These are phyloP conservation scores for Sordariomycetes sp. DNA, from an alignment of 2,329 filamentous ascomycete genomes.

Conservation along the genomic window DNA sequence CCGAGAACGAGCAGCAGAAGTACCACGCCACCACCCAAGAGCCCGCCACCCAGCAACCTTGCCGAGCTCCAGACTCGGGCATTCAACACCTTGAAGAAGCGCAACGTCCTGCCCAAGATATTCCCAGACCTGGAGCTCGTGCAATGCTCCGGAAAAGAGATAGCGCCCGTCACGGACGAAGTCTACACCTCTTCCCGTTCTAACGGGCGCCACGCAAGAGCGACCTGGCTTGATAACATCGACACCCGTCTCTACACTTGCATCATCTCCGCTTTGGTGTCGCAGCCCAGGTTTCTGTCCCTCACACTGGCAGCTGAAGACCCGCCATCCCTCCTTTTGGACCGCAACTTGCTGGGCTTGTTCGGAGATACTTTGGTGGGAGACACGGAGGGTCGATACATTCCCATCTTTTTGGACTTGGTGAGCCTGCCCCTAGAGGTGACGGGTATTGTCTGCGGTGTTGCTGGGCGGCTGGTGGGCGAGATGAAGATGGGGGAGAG, in stretches of 20 bases:
- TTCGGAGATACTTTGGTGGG: slow-evolving; percentile 71
- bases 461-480: slow-evolving; percentile 73
- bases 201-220: slow-evolving; percentile 23
- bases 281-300: slow-evolving; percentile 62
- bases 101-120: slow-evolving; percentile 65
- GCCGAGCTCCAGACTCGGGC: slow-evolving; percentile 75
- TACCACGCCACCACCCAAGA: slow-evolving; percentile 53
- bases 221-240: slow-evolving; percentile 48
- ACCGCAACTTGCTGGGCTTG: slow-evolving; percentile 55
- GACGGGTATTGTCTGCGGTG: slow-evolving; percentile 90
- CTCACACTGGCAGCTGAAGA: slow-evolving; percentile 66
- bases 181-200: slow-evolving; percentile 18
- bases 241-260: slow-evolving; percentile 56
- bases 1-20: slow-evolving; percentile 16
- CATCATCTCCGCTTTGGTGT: slow-evolving; percentile 50
- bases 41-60: slow-evolving; percentile 69
- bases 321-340: slow-evolving; percentile 63
- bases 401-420: slow-evolving; percentile 85
- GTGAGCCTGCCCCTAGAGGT: slow-evolving; percentile 74
- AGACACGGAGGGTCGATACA: slow-evolving; percentile 59
- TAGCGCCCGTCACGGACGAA: slow-evolving; percentile 26
- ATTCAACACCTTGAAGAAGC: slow-evolving; percentile 72
- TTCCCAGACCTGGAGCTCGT: slow-evolving; percentile 62
- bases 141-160: slow-evolving; percentile 65
- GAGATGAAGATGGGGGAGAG: slow-evolving; percentile 49